Evolutionary conservation across 495 filamentous ascomycete genomes (phyloP).

Genomic region (Friedmanniomyces simplex): DNA sequence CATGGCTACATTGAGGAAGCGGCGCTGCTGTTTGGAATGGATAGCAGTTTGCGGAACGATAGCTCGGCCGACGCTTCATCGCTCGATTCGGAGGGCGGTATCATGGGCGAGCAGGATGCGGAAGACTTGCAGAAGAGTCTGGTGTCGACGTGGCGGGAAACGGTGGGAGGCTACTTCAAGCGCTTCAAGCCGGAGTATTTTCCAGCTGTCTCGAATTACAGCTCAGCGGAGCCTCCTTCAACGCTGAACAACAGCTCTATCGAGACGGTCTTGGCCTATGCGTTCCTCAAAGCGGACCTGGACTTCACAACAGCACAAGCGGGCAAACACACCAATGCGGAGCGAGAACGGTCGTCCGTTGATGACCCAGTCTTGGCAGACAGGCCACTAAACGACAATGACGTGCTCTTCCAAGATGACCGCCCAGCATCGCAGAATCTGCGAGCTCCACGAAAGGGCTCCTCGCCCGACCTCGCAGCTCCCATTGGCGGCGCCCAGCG

Average conservation of each 20-base stretch:
- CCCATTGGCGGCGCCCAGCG: conserved; percentile 53
- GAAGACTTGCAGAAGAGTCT: conserved; percentile 55
- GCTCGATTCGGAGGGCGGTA: conserved; percentile 24
- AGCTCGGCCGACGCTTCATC: conserved; percentile 26
- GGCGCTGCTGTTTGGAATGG: conserved; percentile 58
- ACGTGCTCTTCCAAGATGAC: conserved; percentile 60
- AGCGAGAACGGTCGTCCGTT: not conserved
- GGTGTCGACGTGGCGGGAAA: conserved; percentile 65
- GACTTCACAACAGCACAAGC: conserved; percentile 86
- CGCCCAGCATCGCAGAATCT: conserved; percentile 33
- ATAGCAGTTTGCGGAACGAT: conserved; percentile 50
- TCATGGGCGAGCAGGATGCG: conserved; percentile 37
- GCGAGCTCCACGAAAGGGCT: conserved; percentile 1
- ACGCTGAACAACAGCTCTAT: conserved; percentile 32
- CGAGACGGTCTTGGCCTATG: conserved; percentile 68
- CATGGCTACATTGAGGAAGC: conserved; percentile 83
- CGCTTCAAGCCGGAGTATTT: conserved; percentile 71
- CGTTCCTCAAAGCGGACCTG: conserved; percentile 83
- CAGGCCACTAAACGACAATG: conserved; percentile 65
- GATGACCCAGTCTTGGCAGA: conserved; percentile 60
- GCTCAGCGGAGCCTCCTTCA: conserved; percentile 2
- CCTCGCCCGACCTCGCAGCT: conserved; percentile 21
- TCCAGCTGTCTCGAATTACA: conserved; percentile 20
- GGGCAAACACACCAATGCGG: conserved; percentile 39
- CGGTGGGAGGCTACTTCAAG: conserved; percentile 88